These are phyloP conservation scores for Henckelia pumila DNA, from an alignment of 257 asterid genomes.

Conservation along the genomic window DNA sequence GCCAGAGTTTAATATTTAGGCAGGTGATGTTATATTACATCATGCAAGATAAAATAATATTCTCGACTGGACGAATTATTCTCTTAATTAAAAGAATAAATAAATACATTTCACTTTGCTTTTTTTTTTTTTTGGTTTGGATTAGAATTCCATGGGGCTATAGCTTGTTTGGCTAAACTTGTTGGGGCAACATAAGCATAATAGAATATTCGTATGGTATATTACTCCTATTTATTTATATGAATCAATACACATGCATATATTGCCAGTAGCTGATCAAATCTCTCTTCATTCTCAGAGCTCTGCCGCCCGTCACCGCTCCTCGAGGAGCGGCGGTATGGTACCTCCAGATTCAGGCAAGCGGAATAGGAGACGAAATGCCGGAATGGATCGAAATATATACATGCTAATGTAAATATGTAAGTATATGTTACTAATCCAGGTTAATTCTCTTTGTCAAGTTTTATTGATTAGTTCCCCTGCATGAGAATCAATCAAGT, in stretches of 20 bases:
- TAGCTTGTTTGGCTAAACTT: constrained; percentile 27
- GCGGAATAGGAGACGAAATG: not conserved
- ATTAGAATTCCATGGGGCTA: constrained; percentile 10
- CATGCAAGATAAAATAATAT: too few species aligned
- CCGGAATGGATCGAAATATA: not conserved
- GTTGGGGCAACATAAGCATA: constrained; percentile 27
- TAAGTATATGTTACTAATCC: not conserved
- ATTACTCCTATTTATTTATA: constrained; percentile 25
- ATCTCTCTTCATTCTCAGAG: not conserved
- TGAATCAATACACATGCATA: constrained; percentile 20
- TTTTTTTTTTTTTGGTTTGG: not conserved
- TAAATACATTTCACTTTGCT: too few species aligned
- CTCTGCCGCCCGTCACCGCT: not conserved
- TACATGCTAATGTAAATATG: not conserved
- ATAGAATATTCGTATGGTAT: constrained; percentile 60
- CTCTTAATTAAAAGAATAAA: not conserved
- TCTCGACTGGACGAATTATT: not conserved
- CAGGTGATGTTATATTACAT: too few species aligned
- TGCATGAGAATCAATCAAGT: too few species aligned
- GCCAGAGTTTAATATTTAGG: too few species aligned
- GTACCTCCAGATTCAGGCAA: not conserved
- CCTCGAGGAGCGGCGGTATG: not conserved
- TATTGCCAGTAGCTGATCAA: constrained; percentile 16
- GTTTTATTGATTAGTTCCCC: too few species aligned
- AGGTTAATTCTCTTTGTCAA: too few species aligned